These are phyloP conservation scores for Amaranthus palmeri DNA, from an alignment of 148 eudicot genomes.

Conservation along the genomic window DNA sequence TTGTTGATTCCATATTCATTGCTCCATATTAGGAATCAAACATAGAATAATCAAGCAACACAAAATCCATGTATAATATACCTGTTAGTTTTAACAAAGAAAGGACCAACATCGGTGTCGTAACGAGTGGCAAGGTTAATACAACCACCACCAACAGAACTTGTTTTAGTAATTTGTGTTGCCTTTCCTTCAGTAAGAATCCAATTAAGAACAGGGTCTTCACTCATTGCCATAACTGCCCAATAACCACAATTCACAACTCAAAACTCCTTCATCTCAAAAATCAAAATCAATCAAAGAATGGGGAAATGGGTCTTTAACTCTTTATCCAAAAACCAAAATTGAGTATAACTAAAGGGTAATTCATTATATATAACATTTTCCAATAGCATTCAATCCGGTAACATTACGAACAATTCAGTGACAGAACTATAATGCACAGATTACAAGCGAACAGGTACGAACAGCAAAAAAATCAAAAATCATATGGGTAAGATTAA, in stretches of 20 bases:
- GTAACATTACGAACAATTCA: neutral
- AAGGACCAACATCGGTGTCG: conserved; percentile 84
- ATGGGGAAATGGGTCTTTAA: neutral
- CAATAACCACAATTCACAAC: conserved; percentile 8
- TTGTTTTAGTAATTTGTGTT: conserved; percentile 52
- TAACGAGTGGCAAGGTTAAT: conserved; percentile 79
- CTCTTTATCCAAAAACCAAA: conserved; percentile 3
- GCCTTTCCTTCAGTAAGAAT: conserved; percentile 87
- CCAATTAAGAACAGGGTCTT: conserved; percentile 90
- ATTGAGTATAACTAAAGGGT: conserved; percentile 9
- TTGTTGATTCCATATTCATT: too few species aligned
- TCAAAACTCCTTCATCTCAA: conserved; percentile 3
- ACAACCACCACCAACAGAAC: conserved; percentile 93
- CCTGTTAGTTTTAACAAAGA: conserved; percentile 96
- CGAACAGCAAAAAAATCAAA: too few species aligned
- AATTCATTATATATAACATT: neutral
- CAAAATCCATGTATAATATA: conserved; percentile 12
- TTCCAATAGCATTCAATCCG: conserved; percentile 3
- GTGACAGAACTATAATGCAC: neutral
- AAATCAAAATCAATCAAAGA: neutral
- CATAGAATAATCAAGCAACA: neutral
- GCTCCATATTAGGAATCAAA: neutral
- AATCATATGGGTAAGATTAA: neutral
- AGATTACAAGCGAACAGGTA: neutral
- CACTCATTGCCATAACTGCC: conserved; percentile 67